These are phyloP conservation scores for Paecilomyces variotii DNA, from an alignment of 2,329 filamentous ascomycete species.

Conservation along the genomic window DNA sequence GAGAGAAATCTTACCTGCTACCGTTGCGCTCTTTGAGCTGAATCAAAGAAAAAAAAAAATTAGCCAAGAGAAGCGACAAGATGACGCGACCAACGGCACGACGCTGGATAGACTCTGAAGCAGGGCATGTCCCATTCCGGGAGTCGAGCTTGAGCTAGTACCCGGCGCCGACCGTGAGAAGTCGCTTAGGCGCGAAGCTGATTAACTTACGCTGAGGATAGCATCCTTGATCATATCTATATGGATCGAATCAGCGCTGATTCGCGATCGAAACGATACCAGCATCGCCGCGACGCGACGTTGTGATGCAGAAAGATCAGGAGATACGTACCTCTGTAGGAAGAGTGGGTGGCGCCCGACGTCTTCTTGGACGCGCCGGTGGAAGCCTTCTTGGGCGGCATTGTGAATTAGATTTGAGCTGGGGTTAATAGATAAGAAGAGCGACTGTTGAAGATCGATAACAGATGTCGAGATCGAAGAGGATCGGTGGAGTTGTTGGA, in stretches of 20 bases:
- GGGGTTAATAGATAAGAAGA: conserved; percentile 9
- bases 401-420: conserved; percentile 29
- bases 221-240: conserved; percentile 68
- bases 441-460: conserved; percentile 8
- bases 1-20: conserved; percentile 51
- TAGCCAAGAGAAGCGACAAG: conserved; percentile 1
- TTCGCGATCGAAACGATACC: conserved; percentile 42
- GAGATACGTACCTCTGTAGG: conserved; percentile 56
- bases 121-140: conserved; percentile 29
- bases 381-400: conserved; percentile 59
- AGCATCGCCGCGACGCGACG: conserved; percentile 37
- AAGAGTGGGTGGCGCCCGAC: conserved; percentile 49
- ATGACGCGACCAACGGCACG: background rate
- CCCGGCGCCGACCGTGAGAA: conserved; percentile 23
- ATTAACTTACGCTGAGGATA: conserved; percentile 60
- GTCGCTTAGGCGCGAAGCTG: conserved; percentile 39
- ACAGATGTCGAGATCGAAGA: background rate
- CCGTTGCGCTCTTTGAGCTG: conserved; percentile 65
- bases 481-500: conserved; percentile 1
- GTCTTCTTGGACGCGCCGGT: conserved; percentile 52
- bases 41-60: conserved; percentile 21
- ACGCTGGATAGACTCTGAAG: background rate
- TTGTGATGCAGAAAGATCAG: conserved; percentile 36
- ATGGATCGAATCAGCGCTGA: conserved; percentile 43
- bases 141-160: conserved; percentile 21